Base-by-base conservation (phyloP, 164 flowering plant species). In the Berberis thunbergii region DNA sequence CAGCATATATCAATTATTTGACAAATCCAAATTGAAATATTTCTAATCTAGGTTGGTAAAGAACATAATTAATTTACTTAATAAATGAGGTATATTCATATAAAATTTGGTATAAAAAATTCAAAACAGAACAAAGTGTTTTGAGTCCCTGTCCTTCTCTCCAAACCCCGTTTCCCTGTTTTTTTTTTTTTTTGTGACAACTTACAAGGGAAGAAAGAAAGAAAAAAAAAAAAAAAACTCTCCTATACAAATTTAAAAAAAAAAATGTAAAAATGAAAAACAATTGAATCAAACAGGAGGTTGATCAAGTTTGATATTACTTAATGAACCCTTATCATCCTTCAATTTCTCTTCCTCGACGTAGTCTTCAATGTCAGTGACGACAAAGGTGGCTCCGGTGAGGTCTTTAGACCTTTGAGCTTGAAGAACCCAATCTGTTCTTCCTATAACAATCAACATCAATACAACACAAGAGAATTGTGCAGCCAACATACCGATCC, bases 401-500 rank as follows among this genome's bases (percentile, higher is more conserved):
- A 84, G 78, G 70, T 70, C 78, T 65, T 70, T 72, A 0, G 94
- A 88, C 54, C 90, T 70, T 63, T 69, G 63, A 4, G 87, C 83
- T 71, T 85, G 71, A 7, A 4, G 12, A 0, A 65, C 79, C 94
- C 94, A 87, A 62, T 87, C 77, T 1, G 94, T 87, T 38, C 77
- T 68, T 41, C 62, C 45, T 71, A 87, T 41, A 26, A 81, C 80
- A 4, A 75, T 4, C 66, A 87, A 13, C 94, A 87, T 87, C 57
- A 83, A 60, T 66, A 79, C 65, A 7, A 72, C 79, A 56, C 94
- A 87, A 2, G 83, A 73, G 2, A 44, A 76, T 55, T 87, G 91
- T 2, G 94, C 94, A 0, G 91, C 90, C 56, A 81, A 54, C 5
- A 87, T 74, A 0, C 94, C 94, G 2, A 87, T 59, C 94, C 94